Conservation (phyloP, 2,329 filamentous ascomycete genomes). For the Neofusicoccum parvum region DNA sequence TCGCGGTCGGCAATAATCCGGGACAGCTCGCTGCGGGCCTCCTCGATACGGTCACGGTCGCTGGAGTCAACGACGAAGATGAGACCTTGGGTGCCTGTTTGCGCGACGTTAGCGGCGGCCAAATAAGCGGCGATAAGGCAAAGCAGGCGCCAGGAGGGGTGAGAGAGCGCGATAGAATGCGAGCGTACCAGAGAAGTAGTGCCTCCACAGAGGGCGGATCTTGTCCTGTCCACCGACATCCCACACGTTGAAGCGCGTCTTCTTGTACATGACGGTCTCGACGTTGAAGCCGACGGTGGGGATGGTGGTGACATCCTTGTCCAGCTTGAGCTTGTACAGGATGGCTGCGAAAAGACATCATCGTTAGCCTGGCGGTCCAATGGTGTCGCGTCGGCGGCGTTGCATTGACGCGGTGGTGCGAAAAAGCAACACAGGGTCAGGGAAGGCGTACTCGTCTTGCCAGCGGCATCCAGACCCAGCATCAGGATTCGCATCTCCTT, state of each 20-base stretch:
- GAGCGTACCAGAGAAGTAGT: conserved; percentile 81
- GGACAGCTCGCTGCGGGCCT: conserved; percentile 94
- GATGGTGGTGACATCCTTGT: conserved; percentile 98
- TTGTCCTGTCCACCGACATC: conserved; percentile 99
- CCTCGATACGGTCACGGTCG: conserved; percentile 96
- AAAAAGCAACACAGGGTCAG: conserved; percentile 8
- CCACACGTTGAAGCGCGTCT: conserved; percentile 99
- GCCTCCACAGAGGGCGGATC: conserved; percentile 98
- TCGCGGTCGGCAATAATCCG: conserved; percentile 99
- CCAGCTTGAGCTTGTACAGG: conserved; percentile 99
- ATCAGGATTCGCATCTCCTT: conserved; percentile 99
- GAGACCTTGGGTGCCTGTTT: conserved; percentile 84
- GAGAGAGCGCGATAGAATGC: conserved; percentile 21
- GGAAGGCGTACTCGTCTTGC: conserved; percentile 75
- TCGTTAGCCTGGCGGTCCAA: conserved; percentile 8
- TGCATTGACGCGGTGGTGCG: background rate
- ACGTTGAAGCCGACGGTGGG: conserved; percentile 99
- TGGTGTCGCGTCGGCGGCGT: background rate
- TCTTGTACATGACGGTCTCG: conserved; percentile 99
- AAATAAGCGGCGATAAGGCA: background rate
- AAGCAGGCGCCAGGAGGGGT: background rate
- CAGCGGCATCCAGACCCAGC: conserved; percentile 94
- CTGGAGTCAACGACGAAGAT: conserved; percentile 99
- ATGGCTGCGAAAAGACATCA: conserved; percentile 59
- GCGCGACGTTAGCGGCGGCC: conserved; percentile 3